Evolutionary conservation across 176 grass and related monocot genomes (phyloP).

Genomic region (Musa schizocarpa): DNA sequence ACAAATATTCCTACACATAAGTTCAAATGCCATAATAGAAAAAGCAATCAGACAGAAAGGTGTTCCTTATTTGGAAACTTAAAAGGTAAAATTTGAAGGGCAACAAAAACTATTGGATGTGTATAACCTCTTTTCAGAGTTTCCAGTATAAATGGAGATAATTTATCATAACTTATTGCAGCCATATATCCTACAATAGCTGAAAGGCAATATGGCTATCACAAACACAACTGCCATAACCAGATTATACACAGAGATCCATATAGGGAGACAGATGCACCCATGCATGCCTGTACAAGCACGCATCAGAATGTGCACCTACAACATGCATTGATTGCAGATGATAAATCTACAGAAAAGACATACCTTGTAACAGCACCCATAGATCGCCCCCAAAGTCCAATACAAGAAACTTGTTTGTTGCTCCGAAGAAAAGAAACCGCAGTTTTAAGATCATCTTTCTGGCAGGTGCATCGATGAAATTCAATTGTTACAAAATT

Average conservation of each 20-base stretch:
- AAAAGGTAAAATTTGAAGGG: not conserved
- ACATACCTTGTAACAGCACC: conserved; percentile 93
- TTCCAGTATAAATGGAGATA: not conserved
- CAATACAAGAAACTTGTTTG: conserved; percentile 92
- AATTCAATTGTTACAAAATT: conserved; percentile 14
- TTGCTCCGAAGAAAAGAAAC: conserved; percentile 62
- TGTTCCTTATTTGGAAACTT: not conserved
- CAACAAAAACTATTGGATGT: too few species aligned
- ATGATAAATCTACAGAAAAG: conserved; percentile 9
- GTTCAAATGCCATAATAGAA: not conserved
- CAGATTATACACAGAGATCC: not conserved
- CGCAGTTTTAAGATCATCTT: conserved; percentile 85
- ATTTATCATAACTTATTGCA: not conserved
- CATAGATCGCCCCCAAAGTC: conserved; percentile 96
- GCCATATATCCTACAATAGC: not conserved
- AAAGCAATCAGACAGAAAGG: not conserved
- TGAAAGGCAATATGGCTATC: not conserved
- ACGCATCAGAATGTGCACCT: too few species aligned
- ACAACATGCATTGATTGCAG: conserved; percentile 11
- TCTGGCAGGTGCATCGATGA: conserved; percentile 41
- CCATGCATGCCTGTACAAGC: too few species aligned
- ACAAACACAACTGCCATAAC: not conserved
- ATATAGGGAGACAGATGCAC: not conserved
- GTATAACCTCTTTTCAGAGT: too few species aligned
- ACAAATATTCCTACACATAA: not conserved